Evolutionary conservation across 2,329 filamentous ascomycete species (phyloP).

Genomic region (Fusarium coicis): DNA sequence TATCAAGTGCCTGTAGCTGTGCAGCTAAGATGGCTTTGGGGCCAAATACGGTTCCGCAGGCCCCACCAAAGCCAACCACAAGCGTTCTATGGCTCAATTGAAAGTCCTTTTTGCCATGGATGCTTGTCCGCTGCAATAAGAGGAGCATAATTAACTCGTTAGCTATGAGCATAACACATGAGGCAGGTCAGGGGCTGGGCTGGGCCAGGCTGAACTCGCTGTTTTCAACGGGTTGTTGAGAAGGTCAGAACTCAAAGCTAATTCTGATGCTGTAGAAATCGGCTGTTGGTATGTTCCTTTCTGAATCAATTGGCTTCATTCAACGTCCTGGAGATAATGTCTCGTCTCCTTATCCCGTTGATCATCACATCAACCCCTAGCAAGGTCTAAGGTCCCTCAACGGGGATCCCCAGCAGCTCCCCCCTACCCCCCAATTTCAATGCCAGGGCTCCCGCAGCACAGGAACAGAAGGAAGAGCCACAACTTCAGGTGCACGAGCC

Average conservation of each 20-base stretch:
- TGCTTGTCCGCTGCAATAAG: conserved; percentile 13
- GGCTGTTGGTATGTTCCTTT: not conserved
- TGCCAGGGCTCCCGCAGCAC: conserved; percentile 43
- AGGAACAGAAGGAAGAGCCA: conserved; percentile 26
- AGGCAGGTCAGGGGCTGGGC: conserved; percentile 10
- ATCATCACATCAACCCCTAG: conserved; percentile 34
- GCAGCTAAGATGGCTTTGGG: conserved; percentile 36
- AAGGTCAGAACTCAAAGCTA: not conserved
- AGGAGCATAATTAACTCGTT: conserved; percentile 20
- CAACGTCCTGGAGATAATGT: conserved; percentile 5
- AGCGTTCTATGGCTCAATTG: conserved; percentile 24
- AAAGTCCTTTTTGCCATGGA: conserved; percentile 29
- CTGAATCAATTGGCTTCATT: not conserved
- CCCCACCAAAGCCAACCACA: conserved; percentile 31
- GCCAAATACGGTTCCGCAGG: conserved; percentile 28
- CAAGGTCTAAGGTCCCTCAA: conserved; percentile 30
- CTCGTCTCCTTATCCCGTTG: conserved; percentile 12
- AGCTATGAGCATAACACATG: conserved; percentile 5
- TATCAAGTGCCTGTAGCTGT: conserved; percentile 36
- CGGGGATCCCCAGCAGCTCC: conserved; percentile 31
- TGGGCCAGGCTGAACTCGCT: not conserved
- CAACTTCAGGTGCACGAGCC: conserved; percentile 40
- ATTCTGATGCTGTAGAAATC: not conserved
- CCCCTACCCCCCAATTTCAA: conserved; percentile 40
- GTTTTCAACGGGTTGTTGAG: not conserved